Percentiles rank a stretch among this genome's conserved stretches.
phyloP scores from a whole-genome alignment of 805 yeast species.

The Diddensiella santjacobensis region DNA sequence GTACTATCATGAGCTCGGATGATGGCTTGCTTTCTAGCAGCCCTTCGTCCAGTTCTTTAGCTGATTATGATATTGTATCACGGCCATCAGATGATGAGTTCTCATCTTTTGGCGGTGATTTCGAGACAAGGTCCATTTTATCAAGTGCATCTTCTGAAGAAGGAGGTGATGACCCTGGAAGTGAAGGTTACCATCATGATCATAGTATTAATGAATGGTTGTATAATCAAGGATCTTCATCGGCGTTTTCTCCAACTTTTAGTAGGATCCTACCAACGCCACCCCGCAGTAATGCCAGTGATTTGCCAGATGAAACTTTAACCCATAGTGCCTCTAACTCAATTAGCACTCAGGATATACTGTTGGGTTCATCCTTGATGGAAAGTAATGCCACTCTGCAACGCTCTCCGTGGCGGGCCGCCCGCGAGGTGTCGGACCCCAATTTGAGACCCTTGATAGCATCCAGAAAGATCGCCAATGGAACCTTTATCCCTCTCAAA shows the following conservation, averaged over 20 bases:
- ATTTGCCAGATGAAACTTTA: neutral
- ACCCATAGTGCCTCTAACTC: neutral
- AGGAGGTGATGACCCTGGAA: neutral
- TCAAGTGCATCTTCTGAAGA: conserved; percentile 1
- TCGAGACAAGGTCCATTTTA: conserved; percentile 6
- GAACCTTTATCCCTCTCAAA: neutral
- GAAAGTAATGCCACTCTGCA: conserved; percentile 1
- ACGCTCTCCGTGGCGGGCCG: neutral
- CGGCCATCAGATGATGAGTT: conserved; percentile 17
- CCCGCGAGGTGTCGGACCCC: neutral
- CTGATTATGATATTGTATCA: conserved; percentile 15
- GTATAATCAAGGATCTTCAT: neutral
- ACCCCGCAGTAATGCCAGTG: neutral
- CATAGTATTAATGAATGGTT: neutral
- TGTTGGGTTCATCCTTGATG: neutral
- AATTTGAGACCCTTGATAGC: neutral
- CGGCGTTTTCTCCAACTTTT: neutral
- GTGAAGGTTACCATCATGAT: neutral
- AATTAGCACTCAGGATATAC: neutral
- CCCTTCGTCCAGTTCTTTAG: conserved; percentile 8
- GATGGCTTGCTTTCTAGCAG: conserved; percentile 7
- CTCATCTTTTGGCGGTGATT: conserved; percentile 4
- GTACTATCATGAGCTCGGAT: conserved; percentile 5
- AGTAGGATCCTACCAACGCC: neutral
- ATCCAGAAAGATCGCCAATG: neutral